Percentiles rank a stretch among this genome's conserved stretches.
These are phyloP conservation scores for Limnanthes douglasii DNA, from an alignment of 345 rosid species.

Conservation along the genomic window DNA sequence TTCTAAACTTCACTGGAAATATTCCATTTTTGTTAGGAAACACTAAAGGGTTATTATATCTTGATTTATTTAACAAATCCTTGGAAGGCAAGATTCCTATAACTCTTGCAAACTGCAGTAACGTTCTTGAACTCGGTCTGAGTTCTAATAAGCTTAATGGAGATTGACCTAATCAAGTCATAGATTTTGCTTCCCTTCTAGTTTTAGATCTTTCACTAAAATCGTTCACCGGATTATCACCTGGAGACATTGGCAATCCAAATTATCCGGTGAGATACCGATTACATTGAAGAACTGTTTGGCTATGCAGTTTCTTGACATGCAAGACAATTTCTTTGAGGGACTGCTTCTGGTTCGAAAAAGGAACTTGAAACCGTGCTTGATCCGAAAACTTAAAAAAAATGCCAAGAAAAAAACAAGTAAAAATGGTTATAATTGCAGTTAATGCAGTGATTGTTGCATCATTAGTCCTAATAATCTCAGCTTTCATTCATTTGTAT, in stretches of 20 bases:
- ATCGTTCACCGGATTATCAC: conserved; percentile 6
- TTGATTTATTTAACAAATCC: conserved; percentile 1
- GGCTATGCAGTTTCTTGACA: conserved; percentile 7
- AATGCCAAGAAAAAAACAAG: background rate
- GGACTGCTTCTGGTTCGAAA: conserved; percentile 12
- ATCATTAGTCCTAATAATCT: background rate
- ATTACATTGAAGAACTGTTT: conserved; percentile 11
- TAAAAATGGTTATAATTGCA: background rate
- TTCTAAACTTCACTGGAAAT: conserved; percentile 5
- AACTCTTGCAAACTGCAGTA: conserved; percentile 4
- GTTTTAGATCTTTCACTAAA: conserved; percentile 11
- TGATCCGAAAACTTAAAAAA: background rate
- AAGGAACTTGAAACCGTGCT: conserved; percentile 6
- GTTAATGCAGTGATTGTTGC: too few species aligned
- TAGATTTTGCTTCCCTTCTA: conserved; percentile 7
- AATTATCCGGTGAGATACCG: conserved; percentile 11
- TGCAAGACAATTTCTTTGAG: conserved; percentile 14
- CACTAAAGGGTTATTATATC: background rate
- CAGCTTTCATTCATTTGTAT: background rate
- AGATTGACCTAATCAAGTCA: conserved; percentile 8
- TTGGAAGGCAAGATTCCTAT: conserved; percentile 6
- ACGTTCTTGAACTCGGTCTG: background rate
- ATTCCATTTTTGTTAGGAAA: conserved; percentile 12
- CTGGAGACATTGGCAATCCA: conserved; percentile 10
- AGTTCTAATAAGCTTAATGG: conserved; percentile 8